Evolutionary conservation across 78 protist genomes (phyloP).

Genomic region (Dictyostelium firmibasis): DNA sequence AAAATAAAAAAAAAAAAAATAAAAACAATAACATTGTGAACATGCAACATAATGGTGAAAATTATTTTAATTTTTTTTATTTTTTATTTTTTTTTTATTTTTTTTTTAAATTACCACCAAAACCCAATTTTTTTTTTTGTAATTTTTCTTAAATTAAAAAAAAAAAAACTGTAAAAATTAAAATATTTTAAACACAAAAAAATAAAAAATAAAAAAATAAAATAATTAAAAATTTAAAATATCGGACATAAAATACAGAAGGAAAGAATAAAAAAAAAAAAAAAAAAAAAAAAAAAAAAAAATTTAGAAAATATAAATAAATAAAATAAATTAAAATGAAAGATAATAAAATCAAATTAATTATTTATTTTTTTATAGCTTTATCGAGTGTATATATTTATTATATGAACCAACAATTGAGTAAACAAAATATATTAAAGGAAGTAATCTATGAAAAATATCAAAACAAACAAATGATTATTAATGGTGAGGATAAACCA

Average conservation of each 20-base stretch:
- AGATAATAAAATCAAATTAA: conserved; percentile 13
- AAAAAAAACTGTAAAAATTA: not conserved
- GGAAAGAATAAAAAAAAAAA: too few species aligned
- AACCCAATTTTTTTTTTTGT: not conserved
- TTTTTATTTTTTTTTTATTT: not conserved
- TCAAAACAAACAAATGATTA: not conserved
- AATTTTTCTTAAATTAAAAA: not conserved
- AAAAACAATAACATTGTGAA: too few species aligned
- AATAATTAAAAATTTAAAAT: too few species aligned
- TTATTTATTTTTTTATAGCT: not conserved
- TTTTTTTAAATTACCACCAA: not conserved
- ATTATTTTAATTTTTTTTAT: not conserved
- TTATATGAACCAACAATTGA: not conserved
- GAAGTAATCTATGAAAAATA: not conserved
- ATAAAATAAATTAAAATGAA: conserved; percentile 6
- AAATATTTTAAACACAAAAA: not conserved
- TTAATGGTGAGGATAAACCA: not conserved
- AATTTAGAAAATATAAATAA: too few species aligned
- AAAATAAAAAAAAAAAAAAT: too few species aligned
- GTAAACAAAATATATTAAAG: not conserved
- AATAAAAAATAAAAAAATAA: not conserved
- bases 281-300: too few species aligned
- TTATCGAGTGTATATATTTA: conserved; percentile 1
- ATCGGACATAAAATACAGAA: not conserved
- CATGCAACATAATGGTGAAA: too few species aligned